These are phyloP conservation scores for Kwoniella sp. DNA, from an alignment of 768 basidiomycete genomes.

Conservation along the genomic window DNA sequence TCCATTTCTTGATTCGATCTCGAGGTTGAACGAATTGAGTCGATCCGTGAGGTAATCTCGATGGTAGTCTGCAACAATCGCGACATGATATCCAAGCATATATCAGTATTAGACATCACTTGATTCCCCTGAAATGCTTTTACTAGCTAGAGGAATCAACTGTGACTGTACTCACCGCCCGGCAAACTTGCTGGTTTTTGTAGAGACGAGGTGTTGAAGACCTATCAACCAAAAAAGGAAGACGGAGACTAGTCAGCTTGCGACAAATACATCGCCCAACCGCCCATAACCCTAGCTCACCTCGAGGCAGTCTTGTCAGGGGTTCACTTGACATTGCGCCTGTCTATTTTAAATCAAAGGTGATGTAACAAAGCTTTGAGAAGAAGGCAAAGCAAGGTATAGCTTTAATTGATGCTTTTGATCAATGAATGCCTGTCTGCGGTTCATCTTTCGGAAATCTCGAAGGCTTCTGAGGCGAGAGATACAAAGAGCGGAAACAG, in stretches of 20 bases:
- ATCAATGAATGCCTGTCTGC: background rate
- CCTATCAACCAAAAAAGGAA: background rate
- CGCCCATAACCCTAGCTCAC: constrained; percentile 14
- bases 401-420: background rate
- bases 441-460: constrained; percentile 1
- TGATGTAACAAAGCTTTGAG: too few relatives aligned
- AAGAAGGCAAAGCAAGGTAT: too few relatives aligned
- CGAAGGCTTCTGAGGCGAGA: background rate
- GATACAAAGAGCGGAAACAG: background rate
- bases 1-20: constrained; percentile 49
- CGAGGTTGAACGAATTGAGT: constrained; percentile 40
- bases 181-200: constrained; percentile 23
- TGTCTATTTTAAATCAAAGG: too few relatives aligned
- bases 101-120: too few relatives aligned
- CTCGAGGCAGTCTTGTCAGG: constrained; percentile 28
- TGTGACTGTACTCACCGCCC: constrained; percentile 6
- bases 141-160: too few relatives aligned
- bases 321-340: constrained; percentile 28
- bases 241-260: background rate
- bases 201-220: constrained; percentile 19
- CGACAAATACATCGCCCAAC: background rate
- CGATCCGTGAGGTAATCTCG: constrained; percentile 36
- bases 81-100: too few relatives aligned
- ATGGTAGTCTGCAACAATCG: constrained; percentile 23
- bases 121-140: too few relatives aligned